Percentiles rank a stretch among this genome's conserved stretches.
Conservation (phyloP, 805 yeast species). For the Wickerhamomyces chambardii region DNA sequence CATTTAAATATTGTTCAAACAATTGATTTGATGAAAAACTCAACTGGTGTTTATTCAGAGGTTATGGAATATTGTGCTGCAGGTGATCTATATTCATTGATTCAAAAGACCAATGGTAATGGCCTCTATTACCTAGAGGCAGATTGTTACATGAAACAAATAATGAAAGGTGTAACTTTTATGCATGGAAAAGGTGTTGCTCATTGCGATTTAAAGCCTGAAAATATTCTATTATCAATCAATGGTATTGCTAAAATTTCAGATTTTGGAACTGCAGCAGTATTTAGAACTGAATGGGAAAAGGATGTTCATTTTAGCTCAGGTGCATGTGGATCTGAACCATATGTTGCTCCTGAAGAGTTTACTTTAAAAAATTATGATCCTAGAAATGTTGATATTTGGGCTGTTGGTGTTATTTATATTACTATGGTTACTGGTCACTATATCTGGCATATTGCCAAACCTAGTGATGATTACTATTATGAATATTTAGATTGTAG, state of each 20-base stretch:
- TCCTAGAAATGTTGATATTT: conserved; percentile 74
- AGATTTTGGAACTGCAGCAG: conserved; percentile 90
- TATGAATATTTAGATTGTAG: conserved; percentile 35
- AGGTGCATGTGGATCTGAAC: conserved; percentile 85
- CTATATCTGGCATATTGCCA: conserved; percentile 81
- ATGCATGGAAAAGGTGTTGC: conserved; percentile 92
- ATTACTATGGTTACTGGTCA: conserved; percentile 81
- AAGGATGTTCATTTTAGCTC: conserved; percentile 52
- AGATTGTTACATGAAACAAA: conserved; percentile 86
- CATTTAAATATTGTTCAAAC: conserved; percentile 73
- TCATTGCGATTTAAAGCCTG: conserved; percentile 89
- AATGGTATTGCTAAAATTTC: conserved; percentile 61
- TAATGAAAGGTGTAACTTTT: conserved; percentile 71
- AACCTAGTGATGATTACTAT: conserved; percentile 37
- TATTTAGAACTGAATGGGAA: conserved; percentile 89
- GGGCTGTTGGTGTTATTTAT: conserved; percentile 82
- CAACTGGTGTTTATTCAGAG: conserved; percentile 67
- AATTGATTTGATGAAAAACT: conserved; percentile 70
- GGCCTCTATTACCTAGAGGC: conserved; percentile 58
- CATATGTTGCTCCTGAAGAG: conserved; percentile 92
- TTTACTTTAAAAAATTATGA: conserved; percentile 51
- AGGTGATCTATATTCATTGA: conserved; percentile 64
- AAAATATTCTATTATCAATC: conserved; percentile 64
- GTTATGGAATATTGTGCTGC: conserved; percentile 96
- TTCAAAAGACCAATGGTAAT: conserved; percentile 39